phyloP scores from a whole-genome alignment of 495 filamentous ascomycete species.

The Articulospora tetracladia region DNA sequence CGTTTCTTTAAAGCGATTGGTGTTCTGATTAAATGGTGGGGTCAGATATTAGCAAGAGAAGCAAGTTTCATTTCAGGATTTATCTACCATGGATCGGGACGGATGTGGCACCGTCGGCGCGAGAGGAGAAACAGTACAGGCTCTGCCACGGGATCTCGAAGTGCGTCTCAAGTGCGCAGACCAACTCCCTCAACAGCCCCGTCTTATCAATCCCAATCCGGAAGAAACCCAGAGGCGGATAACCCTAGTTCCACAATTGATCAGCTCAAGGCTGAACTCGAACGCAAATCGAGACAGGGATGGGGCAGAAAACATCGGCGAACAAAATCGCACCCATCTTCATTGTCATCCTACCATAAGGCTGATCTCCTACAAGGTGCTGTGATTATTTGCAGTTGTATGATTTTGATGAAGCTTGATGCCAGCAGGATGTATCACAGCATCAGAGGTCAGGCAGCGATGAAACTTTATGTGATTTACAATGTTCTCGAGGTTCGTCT shows the following conservation, averaged over 20 bases:
- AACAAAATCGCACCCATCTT: slow-evolving; percentile 79
- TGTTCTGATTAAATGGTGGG: slow-evolving; percentile 73
- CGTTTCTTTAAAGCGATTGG: slow-evolving; percentile 81
- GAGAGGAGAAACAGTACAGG: slow-evolving; percentile 44
- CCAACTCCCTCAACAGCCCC: slow-evolving; percentile 18
- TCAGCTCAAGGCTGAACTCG: slow-evolving; percentile 8
- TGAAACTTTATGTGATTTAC: slow-evolving; percentile 98
- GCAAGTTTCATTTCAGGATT: slow-evolving; percentile 63
- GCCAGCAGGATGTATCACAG: slow-evolving; percentile 98
- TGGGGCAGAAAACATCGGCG: slow-evolving; percentile 59
- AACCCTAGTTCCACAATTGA: slow-evolving; percentile 16
- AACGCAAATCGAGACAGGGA: slow-evolving; percentile 25
- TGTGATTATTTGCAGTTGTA: slow-evolving; percentile 79
- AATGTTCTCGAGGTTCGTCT: slow-evolving; percentile 75
- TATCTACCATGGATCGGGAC: slow-evolving; percentile 67
- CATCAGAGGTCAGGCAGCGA: slow-evolving; percentile 91
- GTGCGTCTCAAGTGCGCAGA: slow-evolving; percentile 11
- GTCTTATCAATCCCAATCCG: slow-evolving; percentile 18
- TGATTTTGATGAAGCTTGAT: slow-evolving; percentile 85
- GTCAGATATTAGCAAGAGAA: slow-evolving; percentile 59
- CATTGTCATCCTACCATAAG: slow-evolving; percentile 82
- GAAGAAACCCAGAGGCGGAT: slow-evolving; percentile 5
- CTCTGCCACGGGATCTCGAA: slow-evolving; percentile 27
- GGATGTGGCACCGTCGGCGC: slow-evolving; percentile 62
- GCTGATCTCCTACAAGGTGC: slow-evolving; percentile 90